Evolutionary conservation across 306 rosid species (phyloP), one percentile per base, ranked within the genome.

Genomic region (Datisca glomerata): DNA sequence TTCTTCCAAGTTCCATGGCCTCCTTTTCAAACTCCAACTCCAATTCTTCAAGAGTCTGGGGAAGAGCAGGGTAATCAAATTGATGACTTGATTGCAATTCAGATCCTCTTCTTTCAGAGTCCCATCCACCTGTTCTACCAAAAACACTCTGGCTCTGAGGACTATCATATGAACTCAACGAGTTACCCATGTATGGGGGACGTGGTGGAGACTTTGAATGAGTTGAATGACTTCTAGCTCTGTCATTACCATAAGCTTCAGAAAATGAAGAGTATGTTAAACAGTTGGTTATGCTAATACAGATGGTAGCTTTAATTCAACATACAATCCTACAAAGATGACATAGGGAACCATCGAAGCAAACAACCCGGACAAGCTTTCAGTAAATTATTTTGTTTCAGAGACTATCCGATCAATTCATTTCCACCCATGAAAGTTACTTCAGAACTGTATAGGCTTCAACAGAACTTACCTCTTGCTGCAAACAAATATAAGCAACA

Each of bases 401-500:
- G 61, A 64, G 61, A 79, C 63, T 76, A 70, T 41, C 71, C 23
- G 56, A 45, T 51, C 78, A 66, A 61, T 66, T 64, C 79, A 64
- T 56, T 67, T 52, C 73, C 69, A 66, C 59, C 53, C 50, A 31
- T 24, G 64, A 67, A 55, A 59, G 60, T 43, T 55, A 73, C 77
- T 74, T 75, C 83, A 69, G 82, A 68, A 77, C 61, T 48, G 63
- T 53, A 77, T 52, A 80, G 77, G 67, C 85, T 69, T 72, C 82
- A 75, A 79, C 70, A 73, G 64, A 75, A 91, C 98, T 91, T 91
- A 91, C 96, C 98, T 84, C 78, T 65, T 64, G 92, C 93, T 70
- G 95, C 98, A 80, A 72, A 73, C 76, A 84, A 80, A 75, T 45
- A 70, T 59, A 80, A 58, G 71, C 42, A 67, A 65, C 55, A 76